Percentiles rank a stretch among this genome's conserved stretches.
Evolutionary conservation across 768 basidiomycete genomes (phyloP).

Genomic region (Suillus hirtellus): DNA sequence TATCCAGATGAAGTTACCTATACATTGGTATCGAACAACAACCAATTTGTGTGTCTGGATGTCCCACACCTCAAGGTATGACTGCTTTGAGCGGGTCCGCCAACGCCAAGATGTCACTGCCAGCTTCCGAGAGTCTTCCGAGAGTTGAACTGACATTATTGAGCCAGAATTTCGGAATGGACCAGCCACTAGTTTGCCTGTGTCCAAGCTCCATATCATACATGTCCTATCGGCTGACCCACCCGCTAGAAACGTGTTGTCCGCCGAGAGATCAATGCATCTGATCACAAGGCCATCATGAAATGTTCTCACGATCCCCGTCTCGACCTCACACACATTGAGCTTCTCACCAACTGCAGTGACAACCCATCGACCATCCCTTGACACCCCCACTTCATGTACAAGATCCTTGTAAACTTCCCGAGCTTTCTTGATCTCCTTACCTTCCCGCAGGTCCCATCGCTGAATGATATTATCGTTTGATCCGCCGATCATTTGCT

Average conservation of each 20-base stretch:
- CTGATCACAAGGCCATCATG: not conserved
- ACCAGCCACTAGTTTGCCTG: not conserved
- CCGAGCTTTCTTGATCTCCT: not conserved
- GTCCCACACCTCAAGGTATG: not conserved
- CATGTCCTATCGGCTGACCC: rapidly evolving
- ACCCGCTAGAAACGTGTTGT: not conserved
- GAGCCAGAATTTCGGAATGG: not conserved
- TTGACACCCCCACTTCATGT: not conserved
- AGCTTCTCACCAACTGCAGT: not conserved
- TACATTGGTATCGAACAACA: too few species aligned
- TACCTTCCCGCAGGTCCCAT: not conserved
- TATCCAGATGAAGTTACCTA: too few species aligned
- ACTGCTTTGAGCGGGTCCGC: too few species aligned
- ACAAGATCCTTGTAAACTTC: rapidly evolving
- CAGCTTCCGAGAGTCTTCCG: not conserved
- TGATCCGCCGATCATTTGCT: not conserved
- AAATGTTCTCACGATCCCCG: not conserved
- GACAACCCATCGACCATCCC: not conserved
- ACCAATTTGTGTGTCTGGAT: not conserved
- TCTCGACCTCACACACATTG: not conserved
- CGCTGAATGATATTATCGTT: too few species aligned
- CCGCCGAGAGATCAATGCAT: not conserved
- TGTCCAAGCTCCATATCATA: not conserved
- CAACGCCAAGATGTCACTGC: not conserved
- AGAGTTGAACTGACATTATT: not conserved